Evolutionary conservation across 192 early-diverging fungal genomes (phyloP).

Genomic region (Gamsiella multidivaricata): DNA sequence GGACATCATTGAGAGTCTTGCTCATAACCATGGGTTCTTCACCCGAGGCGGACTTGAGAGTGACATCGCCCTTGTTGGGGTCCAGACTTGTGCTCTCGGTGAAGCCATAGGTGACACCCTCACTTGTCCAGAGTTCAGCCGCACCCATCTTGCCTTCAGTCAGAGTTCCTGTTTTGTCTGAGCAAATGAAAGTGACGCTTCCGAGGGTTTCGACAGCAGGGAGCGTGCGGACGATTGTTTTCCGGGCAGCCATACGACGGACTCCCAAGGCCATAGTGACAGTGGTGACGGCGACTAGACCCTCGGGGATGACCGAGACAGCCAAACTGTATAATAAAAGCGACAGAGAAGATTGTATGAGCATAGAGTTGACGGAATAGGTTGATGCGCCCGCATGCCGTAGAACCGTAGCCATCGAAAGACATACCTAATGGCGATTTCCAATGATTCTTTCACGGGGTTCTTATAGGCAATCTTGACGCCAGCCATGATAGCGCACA

Average conservation of each 20-base stretch:
- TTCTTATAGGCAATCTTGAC: slow-evolving; percentile 78
- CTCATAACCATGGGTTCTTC: slow-evolving; percentile 50
- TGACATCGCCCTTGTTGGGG: slow-evolving; percentile 58
- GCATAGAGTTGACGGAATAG: neutral
- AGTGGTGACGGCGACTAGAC: slow-evolving; percentile 96
- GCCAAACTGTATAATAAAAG: slow-evolving; percentile 70
- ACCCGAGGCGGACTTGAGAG: slow-evolving; percentile 13
- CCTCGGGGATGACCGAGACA: slow-evolving; percentile 97
- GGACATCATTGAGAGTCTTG: slow-evolving; percentile 54
- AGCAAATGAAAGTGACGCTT: slow-evolving; percentile 95
- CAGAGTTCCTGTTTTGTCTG: slow-evolving; percentile 95
- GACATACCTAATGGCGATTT: slow-evolving; percentile 81
- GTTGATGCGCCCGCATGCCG: too few species aligned
- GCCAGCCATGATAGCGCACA: slow-evolving; percentile 85
- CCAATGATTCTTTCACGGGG: slow-evolving; percentile 75
- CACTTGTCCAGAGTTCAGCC: slow-evolving; percentile 80
- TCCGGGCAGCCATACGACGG: slow-evolving; percentile 86
- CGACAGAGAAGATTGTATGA: slow-evolving; percentile 1
- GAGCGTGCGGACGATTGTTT: slow-evolving; percentile 91
- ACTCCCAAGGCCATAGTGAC: slow-evolving; percentile 98
- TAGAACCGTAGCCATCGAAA: too few species aligned
- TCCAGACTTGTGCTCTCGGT: slow-evolving; percentile 66
- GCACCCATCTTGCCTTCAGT: slow-evolving; percentile 99
- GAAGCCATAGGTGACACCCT: slow-evolving; percentile 72
- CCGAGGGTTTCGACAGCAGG: slow-evolving; percentile 95